Percentiles rank a stretch among this genome's conserved stretches.
Conservation (phyloP, 2,329 filamentous ascomycete species). For the Pseudocercospora pini-densiflorae region DNA sequence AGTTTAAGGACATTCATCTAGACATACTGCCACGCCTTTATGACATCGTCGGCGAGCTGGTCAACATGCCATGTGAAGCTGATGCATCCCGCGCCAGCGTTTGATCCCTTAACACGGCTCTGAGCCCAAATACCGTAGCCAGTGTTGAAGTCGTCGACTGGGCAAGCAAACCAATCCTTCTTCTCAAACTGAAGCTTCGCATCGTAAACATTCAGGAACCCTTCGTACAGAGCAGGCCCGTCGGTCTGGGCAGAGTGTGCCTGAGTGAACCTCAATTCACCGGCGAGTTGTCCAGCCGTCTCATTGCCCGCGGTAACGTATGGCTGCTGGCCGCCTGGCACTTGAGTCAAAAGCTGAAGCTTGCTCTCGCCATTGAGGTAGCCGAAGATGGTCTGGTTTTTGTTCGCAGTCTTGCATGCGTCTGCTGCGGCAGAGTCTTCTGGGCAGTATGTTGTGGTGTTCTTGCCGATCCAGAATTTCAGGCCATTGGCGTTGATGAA, state of each 20-base stretch:
- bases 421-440: constrained; percentile 13
- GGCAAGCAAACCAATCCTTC: constrained; percentile 26
- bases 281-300: constrained; percentile 18
- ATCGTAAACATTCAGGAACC: constrained; percentile 23
- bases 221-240: constrained; percentile 32
- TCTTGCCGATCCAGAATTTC: constrained; percentile 37
- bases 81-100: constrained; percentile 18
- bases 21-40: constrained; percentile 21
- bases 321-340: constrained; percentile 38
- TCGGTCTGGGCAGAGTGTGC: constrained; percentile 34
- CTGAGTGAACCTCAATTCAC: constrained; percentile 36
- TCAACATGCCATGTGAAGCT: constrained; percentile 21
- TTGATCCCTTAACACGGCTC: constrained; percentile 9
- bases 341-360: constrained; percentile 29
- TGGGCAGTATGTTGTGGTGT: constrained; percentile 38
- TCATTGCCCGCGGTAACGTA: constrained; percentile 35
- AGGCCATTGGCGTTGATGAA: constrained; percentile 32
- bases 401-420: constrained; percentile 21
- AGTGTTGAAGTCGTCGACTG: constrained; percentile 16
- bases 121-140: constrained; percentile 20
- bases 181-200: constrained; percentile 23
- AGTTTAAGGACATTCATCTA: neutral
- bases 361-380: constrained; percentile 27
- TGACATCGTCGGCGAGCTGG: neutral
- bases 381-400: constrained; percentile 32